Conservation (phyloP, 2,329 filamentous ascomycete genomes). For the Venturia nashicola region DNA sequence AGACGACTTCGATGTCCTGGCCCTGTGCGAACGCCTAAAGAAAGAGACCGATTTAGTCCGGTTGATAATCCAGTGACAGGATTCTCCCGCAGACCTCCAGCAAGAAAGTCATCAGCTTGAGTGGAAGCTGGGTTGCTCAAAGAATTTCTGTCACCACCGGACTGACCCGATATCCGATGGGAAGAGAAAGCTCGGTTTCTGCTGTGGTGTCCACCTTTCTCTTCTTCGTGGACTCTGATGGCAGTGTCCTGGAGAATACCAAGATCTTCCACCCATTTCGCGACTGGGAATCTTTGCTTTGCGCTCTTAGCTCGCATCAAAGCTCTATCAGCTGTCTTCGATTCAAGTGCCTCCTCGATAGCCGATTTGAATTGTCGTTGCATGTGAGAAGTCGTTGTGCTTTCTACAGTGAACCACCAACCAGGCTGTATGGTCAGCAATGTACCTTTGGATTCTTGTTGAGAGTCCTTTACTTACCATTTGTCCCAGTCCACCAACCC, state of each 20-base stretch:
- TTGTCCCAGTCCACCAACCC: constrained; percentile 50
- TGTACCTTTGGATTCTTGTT: background rate
- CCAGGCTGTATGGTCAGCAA: constrained; percentile 31
- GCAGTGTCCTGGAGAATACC: constrained; percentile 49
- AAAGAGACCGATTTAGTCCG: background rate
- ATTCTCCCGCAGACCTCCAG: background rate
- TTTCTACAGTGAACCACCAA: constrained; percentile 60
- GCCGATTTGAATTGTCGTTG: constrained; percentile 53
- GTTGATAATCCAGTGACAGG: background rate
- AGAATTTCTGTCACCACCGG: background rate
- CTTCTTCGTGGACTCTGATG: constrained; percentile 35
- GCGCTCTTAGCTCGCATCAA: constrained; percentile 53
- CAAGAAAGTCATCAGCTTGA: background rate
- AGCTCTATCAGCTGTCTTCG: constrained; percentile 42
- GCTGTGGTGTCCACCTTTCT: background rate
- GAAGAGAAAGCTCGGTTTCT: background rate
- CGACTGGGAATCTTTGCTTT: constrained; percentile 54
- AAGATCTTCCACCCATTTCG: constrained; percentile 53
- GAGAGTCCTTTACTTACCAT: constrained; percentile 28
- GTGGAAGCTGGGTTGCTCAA: background rate
- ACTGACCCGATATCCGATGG: background rate
- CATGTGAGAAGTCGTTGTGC: constrained; percentile 48
- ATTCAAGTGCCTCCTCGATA: constrained; percentile 48
- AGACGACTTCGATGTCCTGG: background rate
- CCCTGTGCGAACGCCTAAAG: background rate